These are phyloP conservation scores for Phytopythium delawarense DNA, from an alignment of 352 stramenopile genomes.

Conservation along the genomic window DNA sequence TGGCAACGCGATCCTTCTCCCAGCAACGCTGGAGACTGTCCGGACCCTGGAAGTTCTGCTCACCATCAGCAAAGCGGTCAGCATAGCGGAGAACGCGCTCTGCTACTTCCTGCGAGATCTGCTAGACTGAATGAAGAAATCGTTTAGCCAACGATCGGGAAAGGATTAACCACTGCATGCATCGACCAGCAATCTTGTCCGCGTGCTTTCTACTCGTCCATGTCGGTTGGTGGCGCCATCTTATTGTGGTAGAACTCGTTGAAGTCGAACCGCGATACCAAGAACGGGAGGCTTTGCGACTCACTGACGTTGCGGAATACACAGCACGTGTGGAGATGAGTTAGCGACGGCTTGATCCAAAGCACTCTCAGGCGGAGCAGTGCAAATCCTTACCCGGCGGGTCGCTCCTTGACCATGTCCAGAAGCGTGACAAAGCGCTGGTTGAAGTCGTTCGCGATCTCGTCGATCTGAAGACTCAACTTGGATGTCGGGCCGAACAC, in stretches of 20 bases:
- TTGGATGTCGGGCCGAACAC: constrained; percentile 43
- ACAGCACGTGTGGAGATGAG: not conserved
- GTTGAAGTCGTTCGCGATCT: constrained; percentile 62
- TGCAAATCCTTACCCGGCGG: constrained; percentile 29
- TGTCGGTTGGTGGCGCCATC: constrained; percentile 28
- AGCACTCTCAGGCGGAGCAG: not conserved
- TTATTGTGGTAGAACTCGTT: constrained; percentile 88
- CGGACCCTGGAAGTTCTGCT: constrained; percentile 47
- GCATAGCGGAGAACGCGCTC: constrained; percentile 44
- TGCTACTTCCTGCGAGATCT: constrained; percentile 75
- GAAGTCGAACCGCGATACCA: constrained; percentile 90
- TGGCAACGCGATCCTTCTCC: constrained; percentile 36
- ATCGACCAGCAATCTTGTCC: not conserved
- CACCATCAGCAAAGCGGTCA: constrained; percentile 32
- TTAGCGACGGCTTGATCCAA: not conserved
- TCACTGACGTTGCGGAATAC: constrained; percentile 17
- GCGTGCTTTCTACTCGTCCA: constrained; percentile 33
- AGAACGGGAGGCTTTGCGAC: constrained; percentile 78
- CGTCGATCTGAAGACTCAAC: constrained; percentile 55
- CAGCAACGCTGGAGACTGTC: constrained; percentile 43
- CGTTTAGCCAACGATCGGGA: not conserved
- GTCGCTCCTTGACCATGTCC: constrained; percentile 61
- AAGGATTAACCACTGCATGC: not conserved
- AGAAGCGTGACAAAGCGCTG: constrained; percentile 63
- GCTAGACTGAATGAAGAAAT: constrained; percentile 28